A percentile compares a stretch with the other conserved stretches of the same genome.
Evolutionary conservation across 2,329 filamentous ascomycete genomes (phyloP).

Genomic region (Westerdykella ornata): DNA sequence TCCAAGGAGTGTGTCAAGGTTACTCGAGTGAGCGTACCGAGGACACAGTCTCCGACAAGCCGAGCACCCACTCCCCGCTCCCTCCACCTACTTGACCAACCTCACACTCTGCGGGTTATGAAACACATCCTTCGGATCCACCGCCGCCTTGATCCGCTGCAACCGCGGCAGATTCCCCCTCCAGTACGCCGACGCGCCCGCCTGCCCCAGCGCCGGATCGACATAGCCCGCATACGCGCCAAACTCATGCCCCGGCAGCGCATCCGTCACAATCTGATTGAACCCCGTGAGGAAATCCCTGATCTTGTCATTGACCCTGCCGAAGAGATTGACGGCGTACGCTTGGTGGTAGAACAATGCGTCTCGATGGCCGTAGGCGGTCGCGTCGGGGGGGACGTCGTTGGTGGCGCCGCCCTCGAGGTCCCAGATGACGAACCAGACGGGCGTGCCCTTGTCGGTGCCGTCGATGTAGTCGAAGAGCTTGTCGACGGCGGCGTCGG

Average conservation of each 20-base stretch:
- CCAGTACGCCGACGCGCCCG: slow-evolving; percentile 45
- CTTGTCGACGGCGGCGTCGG: slow-evolving; percentile 25
- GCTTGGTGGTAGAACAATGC: slow-evolving; percentile 32
- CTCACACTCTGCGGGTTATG: slow-evolving; percentile 33
- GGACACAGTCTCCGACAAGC: not conserved
- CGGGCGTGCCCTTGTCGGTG: slow-evolving; percentile 25
- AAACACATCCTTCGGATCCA: slow-evolving; percentile 38
- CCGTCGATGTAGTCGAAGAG: slow-evolving; percentile 29
- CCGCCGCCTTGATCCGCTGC: slow-evolving; percentile 34
- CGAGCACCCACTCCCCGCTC: not conserved
- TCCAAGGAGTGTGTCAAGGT: too few species aligned
- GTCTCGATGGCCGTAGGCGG: slow-evolving; percentile 30
- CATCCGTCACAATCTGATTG: slow-evolving; percentile 33
- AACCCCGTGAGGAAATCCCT: slow-evolving; percentile 38
- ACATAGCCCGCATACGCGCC: slow-evolving; percentile 50
- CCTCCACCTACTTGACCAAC: slow-evolving; percentile 10
- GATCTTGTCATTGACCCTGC: slow-evolving; percentile 31
- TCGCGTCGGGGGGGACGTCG: slow-evolving; percentile 26
- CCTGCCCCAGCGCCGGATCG: slow-evolving; percentile 42
- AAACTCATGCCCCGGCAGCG: slow-evolving; percentile 29
- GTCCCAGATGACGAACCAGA: slow-evolving; percentile 34
- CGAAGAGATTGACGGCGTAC: slow-evolving; percentile 34
- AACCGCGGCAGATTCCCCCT: slow-evolving; percentile 32
- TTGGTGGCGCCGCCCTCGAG: slow-evolving; percentile 31
- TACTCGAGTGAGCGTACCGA: too few species aligned